These are phyloP conservation scores for Datura wrightii DNA, from an alignment of 257 asterid genomes.

Conservation along the genomic window DNA sequence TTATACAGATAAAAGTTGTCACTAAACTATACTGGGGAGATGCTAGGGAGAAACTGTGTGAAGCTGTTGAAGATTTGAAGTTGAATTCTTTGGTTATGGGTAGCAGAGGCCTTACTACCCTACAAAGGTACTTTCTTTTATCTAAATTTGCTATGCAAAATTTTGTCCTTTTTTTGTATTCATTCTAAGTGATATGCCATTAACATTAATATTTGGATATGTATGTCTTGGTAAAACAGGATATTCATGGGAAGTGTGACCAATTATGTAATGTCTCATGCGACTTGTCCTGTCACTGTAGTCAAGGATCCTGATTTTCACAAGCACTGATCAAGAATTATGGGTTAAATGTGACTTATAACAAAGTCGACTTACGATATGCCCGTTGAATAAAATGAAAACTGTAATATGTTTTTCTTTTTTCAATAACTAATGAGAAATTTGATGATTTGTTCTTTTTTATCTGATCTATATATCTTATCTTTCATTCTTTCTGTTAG, in stretches of 20 bases:
- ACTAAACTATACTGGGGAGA: constrained; percentile 87
- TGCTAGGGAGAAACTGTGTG: constrained; percentile 82
- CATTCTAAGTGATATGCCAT: neutral
- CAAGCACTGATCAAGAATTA: constrained; percentile 43
- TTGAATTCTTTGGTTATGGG: constrained; percentile 83
- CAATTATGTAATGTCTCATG: constrained; percentile 58
- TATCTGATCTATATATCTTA: neutral
- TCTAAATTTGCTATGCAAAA: too few species aligned
- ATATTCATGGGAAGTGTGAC: constrained; percentile 83
- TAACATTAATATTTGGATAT: too few species aligned
- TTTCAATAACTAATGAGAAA: neutral
- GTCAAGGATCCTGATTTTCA: constrained; percentile 71
- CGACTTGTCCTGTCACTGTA: constrained; percentile 73
- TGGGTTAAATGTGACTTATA: neutral
- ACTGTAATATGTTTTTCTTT: neutral
- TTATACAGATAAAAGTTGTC: constrained; percentile 62
- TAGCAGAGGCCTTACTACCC: constrained; percentile 79
- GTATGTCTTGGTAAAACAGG: constrained; percentile 45
- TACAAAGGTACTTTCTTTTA: constrained; percentile 41
- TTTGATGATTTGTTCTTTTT: neutral
- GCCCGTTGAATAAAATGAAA: neutral
- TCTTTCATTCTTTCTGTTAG: neutral
- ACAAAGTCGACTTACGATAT: neutral
- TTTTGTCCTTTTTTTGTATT: too few species aligned
- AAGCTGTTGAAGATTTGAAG: constrained; percentile 68